Evolutionary conservation across 2,329 filamentous ascomycete species (phyloP).

Genomic region (Pseudocercospora ulei): DNA sequence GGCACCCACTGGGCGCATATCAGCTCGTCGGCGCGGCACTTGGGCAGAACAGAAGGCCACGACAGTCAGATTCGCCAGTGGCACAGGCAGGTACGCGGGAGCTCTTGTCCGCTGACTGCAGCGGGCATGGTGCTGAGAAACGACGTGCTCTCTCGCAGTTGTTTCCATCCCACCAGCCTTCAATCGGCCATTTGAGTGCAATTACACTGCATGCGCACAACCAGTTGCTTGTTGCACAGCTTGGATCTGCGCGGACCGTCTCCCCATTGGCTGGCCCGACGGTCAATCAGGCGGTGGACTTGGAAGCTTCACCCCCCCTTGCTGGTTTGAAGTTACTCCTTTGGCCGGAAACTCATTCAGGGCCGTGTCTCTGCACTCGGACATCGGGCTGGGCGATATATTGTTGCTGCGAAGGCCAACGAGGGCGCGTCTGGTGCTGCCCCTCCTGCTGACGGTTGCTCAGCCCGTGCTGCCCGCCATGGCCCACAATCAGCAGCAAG

Average conservation of each 20-base stretch:
- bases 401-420: conserved; percentile 6
- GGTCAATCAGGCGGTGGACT: background rate
- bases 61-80: no score
- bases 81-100: no score
- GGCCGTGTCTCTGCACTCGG: conserved; percentile 1
- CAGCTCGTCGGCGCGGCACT: no score
- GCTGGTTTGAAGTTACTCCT: background rate
- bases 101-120: no score
- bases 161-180: background rate
- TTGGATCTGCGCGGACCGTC: background rate
- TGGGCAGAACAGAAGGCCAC: no score
- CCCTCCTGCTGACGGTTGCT: conserved; percentile 3
- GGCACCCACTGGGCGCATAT: no score
- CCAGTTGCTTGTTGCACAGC: background rate
- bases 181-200: background rate
- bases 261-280: background rate
- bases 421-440: background rate
- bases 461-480: conserved; percentile 11
- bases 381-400: conserved; percentile 3
- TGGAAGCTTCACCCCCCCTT: background rate
- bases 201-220: background rate
- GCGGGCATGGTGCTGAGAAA: no score
- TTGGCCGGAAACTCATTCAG: conserved; percentile 3
- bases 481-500: conserved; percentile 21
- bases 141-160: background rate